Percentiles rank a stretch among this genome's conserved stretches.
Evolutionary conservation across 768 basidiomycete species (phyloP).

Genomic region (Mycena polygramma): DNA sequence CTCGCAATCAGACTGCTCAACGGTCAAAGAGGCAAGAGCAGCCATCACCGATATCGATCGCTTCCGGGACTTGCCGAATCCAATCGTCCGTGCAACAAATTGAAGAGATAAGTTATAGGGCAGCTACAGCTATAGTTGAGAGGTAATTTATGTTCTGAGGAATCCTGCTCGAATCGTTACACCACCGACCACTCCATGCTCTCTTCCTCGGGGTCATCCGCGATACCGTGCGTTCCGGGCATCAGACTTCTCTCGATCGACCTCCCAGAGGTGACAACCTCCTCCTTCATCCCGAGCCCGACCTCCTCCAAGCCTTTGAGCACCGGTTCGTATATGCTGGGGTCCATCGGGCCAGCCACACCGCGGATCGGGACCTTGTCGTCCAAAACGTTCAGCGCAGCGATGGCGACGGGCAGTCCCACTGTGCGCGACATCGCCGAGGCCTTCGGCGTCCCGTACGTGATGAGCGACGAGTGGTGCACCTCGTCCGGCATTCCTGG

Average conservation of each 20-base stretch:
- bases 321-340: conserved; percentile 72
- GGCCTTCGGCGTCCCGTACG: conserved; percentile 66
- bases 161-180: background rate
- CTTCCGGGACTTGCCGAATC: background rate
- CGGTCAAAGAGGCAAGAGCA: conserved; percentile 25
- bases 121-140: background rate
- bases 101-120: background rate
- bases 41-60: conserved; percentile 15
- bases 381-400: conserved; percentile 78
- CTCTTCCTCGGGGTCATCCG: conserved; percentile 19
- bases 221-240: background rate
- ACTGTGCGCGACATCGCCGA: conserved; percentile 95
- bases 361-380: conserved; percentile 67
- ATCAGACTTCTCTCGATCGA: conserved; percentile 38
- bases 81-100: too few species aligned
- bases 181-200: conserved; percentile 21
- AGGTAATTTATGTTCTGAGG: background rate
- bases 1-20: conserved; percentile 25
- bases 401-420: conserved; percentile 89
- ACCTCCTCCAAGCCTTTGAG: conserved; percentile 69
- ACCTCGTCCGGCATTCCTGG: conserved; percentile 55
- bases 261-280: conserved; percentile 38
- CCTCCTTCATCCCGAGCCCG: conserved; percentile 66
- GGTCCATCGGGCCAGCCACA: conserved; percentile 76
- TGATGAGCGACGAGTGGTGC: conserved; percentile 75